phyloP scores from a whole-genome alignment of 768 basidiomycete species.

The Cystofilobasidium bisporidii region DNA sequence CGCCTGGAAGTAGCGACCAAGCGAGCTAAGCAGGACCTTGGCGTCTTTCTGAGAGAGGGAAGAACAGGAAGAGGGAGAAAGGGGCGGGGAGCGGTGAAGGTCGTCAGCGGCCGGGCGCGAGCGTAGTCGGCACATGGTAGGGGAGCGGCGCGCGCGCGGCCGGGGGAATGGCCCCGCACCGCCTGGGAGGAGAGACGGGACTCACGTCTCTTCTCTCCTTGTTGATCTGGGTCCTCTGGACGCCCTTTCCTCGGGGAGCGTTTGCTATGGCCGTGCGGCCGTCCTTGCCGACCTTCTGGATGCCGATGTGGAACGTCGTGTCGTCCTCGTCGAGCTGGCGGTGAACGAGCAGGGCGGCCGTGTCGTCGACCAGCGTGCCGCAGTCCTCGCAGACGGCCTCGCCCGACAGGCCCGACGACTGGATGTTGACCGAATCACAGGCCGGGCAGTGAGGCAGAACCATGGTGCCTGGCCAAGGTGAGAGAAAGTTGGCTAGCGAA shows the following conservation, averaged over 20 bases:
- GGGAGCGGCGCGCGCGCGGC: too few species aligned
- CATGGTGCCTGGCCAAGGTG: not conserved
- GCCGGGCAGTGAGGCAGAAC: not conserved
- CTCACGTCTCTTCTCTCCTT: constrained; percentile 16
- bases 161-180: not conserved
- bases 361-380: constrained; percentile 13
- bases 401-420: constrained; percentile 14
- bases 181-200: not conserved
- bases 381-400: constrained; percentile 24
- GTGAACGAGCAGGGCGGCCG: constrained; percentile 7
- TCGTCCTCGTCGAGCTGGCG: constrained; percentile 13
- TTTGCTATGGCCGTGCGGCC: not conserved
- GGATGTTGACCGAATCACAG: constrained; percentile 11
- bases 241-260: not conserved
- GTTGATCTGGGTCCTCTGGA: not conserved
- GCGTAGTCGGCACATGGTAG: too few species aligned
- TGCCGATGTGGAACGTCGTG: constrained; percentile 6
- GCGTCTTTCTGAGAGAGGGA: not conserved
- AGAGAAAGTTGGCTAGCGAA: not conserved
- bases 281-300: not conserved
- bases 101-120: too few species aligned
- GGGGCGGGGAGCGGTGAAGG: not conserved
- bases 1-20: constrained; percentile 18
- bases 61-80: not conserved
- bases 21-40: constrained; percentile 4